Percentiles rank a stretch among this genome's conserved stretches.
These are phyloP conservation scores for Pistacia integerrima DNA, from an alignment of 345 rosid species.

Conservation along the genomic window DNA sequence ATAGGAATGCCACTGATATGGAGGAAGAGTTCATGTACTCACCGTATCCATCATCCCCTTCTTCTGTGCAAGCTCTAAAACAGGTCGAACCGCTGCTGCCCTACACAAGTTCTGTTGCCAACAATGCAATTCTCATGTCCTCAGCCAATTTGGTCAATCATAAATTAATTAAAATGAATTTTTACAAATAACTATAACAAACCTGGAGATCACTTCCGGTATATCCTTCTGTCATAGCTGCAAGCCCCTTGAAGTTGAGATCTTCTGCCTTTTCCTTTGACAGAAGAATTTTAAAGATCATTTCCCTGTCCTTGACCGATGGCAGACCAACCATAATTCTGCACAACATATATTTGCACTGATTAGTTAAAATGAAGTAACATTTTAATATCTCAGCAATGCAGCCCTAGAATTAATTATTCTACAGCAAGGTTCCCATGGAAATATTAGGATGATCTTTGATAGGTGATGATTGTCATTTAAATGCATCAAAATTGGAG, in stretches of 20 bases:
- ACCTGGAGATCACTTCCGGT: constrained; percentile 99
- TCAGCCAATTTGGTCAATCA: constrained; percentile 9
- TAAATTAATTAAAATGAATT: not conserved
- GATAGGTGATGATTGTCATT: not conserved
- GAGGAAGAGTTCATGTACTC: constrained; percentile 15
- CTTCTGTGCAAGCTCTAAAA: constrained; percentile 81
- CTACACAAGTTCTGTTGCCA: constrained; percentile 81
- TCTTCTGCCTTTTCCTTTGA: constrained; percentile 75
- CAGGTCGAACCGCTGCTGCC: constrained; percentile 96
- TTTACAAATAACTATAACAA: constrained; percentile 24
- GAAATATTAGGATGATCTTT: not conserved
- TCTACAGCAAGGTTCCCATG: not conserved
- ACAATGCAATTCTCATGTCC: constrained; percentile 14
- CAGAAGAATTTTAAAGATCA: constrained; percentile 81
- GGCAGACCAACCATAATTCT: constrained; percentile 99
- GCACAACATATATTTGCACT: constrained; percentile 26
- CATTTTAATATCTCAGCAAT: not conserved
- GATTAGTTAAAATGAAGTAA: constrained; percentile 7
- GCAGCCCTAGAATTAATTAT: not conserved
- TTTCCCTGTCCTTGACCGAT: constrained; percentile 74
- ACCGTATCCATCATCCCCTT: constrained; percentile 81
- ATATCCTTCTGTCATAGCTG: constrained; percentile 87
- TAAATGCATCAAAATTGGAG: not conserved
- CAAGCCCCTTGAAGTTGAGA: constrained; percentile 87
- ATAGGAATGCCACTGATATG: not conserved